Conservation (phyloP, 2,329 filamentous ascomycete genomes). For the Aurifilum marmelostoma region DNA sequence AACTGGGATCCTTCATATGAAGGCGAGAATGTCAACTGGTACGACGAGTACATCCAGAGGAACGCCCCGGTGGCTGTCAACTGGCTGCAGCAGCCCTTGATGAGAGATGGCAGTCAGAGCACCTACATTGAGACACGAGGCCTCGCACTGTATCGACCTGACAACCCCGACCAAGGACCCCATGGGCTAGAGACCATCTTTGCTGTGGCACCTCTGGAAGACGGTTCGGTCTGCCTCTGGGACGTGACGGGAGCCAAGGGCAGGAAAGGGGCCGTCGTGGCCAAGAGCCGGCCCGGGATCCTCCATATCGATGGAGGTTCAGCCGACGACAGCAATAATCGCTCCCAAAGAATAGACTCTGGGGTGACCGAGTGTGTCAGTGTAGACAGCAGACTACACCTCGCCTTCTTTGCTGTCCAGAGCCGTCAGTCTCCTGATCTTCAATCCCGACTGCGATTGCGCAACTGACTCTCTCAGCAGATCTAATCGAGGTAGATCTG, state of each 20-base stretch:
- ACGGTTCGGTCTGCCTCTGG: slow-evolving; percentile 89
- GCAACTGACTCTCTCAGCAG: slow-evolving; percentile 37
- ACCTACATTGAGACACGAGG: slow-evolving; percentile 71
- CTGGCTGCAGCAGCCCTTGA: slow-evolving; percentile 72
- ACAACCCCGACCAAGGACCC: slow-evolving; percentile 53
- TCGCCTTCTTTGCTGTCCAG: slow-evolving; percentile 80
- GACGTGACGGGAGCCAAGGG: slow-evolving; percentile 64
- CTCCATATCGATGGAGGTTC: slow-evolving; percentile 61
- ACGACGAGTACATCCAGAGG: slow-evolving; percentile 84
- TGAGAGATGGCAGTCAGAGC: slow-evolving; percentile 45
- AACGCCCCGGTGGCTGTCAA: slow-evolving; percentile 73
- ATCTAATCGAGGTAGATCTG: slow-evolving; percentile 82
- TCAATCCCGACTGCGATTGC: neutral
- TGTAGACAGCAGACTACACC: slow-evolving; percentile 68
- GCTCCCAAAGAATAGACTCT: slow-evolving; percentile 70
- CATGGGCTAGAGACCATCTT: slow-evolving; percentile 49
- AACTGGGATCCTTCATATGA: slow-evolving; percentile 85
- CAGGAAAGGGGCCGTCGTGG: slow-evolving; percentile 65
- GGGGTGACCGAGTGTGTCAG: slow-evolving; percentile 81
- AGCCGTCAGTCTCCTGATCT: slow-evolving; percentile 55
- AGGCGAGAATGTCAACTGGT: slow-evolving; percentile 77
- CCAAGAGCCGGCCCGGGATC: slow-evolving; percentile 67
- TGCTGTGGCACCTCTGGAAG: slow-evolving; percentile 78
- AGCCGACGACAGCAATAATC: slow-evolving; percentile 48
- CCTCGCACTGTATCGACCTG: slow-evolving; percentile 66